phyloP scores from a whole-genome alignment of 176 grass and related monocot genomes.

The Lolium rigidum region DNA sequence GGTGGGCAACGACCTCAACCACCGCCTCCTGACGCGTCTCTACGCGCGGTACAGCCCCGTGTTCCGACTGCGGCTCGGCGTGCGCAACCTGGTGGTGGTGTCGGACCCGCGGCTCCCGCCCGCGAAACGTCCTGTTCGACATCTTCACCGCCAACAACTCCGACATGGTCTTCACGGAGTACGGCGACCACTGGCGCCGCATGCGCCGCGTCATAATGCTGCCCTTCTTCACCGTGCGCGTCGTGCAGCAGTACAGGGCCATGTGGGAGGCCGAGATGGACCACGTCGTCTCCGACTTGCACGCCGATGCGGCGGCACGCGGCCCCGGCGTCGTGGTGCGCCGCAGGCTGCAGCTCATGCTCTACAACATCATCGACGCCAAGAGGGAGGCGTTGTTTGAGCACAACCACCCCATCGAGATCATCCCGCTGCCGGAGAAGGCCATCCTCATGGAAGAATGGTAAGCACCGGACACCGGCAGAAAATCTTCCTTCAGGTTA shows the following conservation, averaged over 20 bases:
- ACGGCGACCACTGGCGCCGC: conserved; percentile 94
- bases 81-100: conserved; percentile 84
- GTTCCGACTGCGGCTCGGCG: conserved; percentile 77
- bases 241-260: conserved; percentile 70
- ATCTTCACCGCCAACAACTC: conserved; percentile 78
- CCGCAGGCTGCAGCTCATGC: conserved; percentile 80
- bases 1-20: conserved; percentile 91
- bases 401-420: too few relatives aligned
- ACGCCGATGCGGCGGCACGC: background rate
- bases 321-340: conserved; percentile 53
- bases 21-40: conserved; percentile 65
- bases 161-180: conserved; percentile 97
- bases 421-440: too few relatives aligned
- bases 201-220: conserved; percentile 95
- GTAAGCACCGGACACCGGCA: too few relatives aligned
- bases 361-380: conserved; percentile 93
- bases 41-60: conserved; percentile 61
- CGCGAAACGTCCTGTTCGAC: conserved; percentile 90
- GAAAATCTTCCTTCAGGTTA: too few relatives aligned
- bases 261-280: conserved; percentile 77
- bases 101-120: conserved; percentile 79
- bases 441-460: too few relatives aligned
- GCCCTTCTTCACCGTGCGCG: conserved; percentile 83
- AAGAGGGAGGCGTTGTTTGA: too few relatives aligned
- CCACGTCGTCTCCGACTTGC: conserved; percentile 38